These are phyloP conservation scores for Cicer chorassanicum DNA, from an alignment of 306 rosid genomes.

Conservation along the genomic window DNA sequence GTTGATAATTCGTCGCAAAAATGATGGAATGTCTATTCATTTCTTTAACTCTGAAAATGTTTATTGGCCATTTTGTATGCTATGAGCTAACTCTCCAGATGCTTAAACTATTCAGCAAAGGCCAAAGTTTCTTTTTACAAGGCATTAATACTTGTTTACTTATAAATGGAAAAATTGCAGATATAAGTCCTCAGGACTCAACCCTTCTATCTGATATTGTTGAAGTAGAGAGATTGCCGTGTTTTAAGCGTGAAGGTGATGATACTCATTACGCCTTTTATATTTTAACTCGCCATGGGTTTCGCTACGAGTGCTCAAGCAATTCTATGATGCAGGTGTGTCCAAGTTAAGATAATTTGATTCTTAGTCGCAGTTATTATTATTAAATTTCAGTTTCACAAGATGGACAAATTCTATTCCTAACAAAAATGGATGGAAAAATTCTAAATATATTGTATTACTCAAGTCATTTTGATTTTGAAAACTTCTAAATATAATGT, in stretches of 20 bases:
- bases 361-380: slow-evolving; percentile 1
- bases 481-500: slow-evolving; percentile 29
- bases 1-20: neutral
- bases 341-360: slow-evolving; percentile 36
- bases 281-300: slow-evolving; percentile 74
- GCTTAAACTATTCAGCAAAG: slow-evolving; percentile 7
- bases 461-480: neutral
- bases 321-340: slow-evolving; percentile 61
- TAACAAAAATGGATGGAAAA: no score
- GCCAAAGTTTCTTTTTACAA: slow-evolving; percentile 19
- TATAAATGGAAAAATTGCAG: slow-evolving; percentile 45
- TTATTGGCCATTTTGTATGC: neutral
- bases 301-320: slow-evolving; percentile 87
- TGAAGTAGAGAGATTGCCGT: slow-evolving; percentile 68
- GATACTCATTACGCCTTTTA: slow-evolving; percentile 71
- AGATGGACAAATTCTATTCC: neutral
- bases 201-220: slow-evolving; percentile 63
- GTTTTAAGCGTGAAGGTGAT: slow-evolving; percentile 64
- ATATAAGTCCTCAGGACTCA: slow-evolving; percentile 53
- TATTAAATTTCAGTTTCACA: slow-evolving; percentile 19
- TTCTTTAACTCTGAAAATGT: neutral
- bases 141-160: slow-evolving; percentile 24
- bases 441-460: no score
- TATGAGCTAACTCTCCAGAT: slow-evolving; percentile 22
- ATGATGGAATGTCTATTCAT: neutral